phyloP scores from a whole-genome alignment of 768 basidiomycete species.

The Favolaschia claudopus region DNA sequence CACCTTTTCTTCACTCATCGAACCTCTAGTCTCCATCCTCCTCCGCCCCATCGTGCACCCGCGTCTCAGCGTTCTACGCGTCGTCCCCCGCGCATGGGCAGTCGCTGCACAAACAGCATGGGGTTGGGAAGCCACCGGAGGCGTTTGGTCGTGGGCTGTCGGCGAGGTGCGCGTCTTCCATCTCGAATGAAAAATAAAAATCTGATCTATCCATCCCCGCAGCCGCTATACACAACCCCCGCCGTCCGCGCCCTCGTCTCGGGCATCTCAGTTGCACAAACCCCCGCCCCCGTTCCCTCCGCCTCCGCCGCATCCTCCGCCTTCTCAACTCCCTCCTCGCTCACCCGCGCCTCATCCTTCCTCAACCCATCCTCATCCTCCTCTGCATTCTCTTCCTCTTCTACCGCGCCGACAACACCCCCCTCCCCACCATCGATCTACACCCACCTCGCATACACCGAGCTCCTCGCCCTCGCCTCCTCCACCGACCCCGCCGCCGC shows the following conservation, averaged over 20 bases:
- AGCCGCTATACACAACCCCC: conserved; percentile 50
- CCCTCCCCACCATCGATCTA: conserved; percentile 59
- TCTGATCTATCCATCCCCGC: background rate
- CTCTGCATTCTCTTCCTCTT: background rate
- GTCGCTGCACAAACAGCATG: conserved; percentile 59
- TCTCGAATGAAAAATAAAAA: background rate
- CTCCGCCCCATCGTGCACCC: conserved; percentile 39
- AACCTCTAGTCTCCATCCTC: conserved; percentile 52
- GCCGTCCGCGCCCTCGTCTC: conserved; percentile 56
- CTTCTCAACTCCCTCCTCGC: conserved; percentile 9
- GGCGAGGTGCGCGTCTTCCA: conserved; percentile 53
- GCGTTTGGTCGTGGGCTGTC: conserved; percentile 65
- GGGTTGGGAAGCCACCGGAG: conserved; percentile 71
- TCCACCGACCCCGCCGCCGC: conserved; percentile 40
- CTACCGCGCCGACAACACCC: conserved; percentile 63
- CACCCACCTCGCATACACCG: conserved; percentile 72
- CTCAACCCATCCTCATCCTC: conserved; percentile 46
- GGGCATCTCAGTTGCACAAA: conserved; percentile 63
- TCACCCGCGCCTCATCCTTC: background rate
- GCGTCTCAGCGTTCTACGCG: conserved; percentile 43
- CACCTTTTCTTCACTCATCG: conserved; percentile 67
- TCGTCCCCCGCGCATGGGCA: conserved; percentile 57
- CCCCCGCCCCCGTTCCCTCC: conserved; percentile 27
- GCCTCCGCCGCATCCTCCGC: background rate
- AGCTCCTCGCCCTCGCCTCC: conserved; percentile 61